phyloP scores from a whole-genome alignment of 169 alveolate species.

The Babesia microti region DNA sequence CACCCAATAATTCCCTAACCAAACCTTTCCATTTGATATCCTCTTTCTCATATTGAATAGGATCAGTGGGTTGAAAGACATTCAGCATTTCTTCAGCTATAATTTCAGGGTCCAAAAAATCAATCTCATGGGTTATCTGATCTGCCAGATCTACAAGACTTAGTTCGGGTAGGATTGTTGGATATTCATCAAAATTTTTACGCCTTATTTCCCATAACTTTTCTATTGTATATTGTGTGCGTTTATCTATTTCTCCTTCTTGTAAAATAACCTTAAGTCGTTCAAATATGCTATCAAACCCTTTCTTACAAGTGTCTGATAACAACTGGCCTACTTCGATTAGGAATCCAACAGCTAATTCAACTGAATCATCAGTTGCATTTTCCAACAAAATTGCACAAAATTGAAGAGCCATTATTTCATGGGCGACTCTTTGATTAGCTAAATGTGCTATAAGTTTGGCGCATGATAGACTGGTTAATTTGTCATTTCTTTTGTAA shows the following conservation, averaged over 20 bases:
- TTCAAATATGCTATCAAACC: constrained; percentile 87
- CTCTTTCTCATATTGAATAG: constrained; percentile 77
- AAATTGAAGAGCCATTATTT: constrained; percentile 85
- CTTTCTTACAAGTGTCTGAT: constrained; percentile 81
- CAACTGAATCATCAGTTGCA: constrained; percentile 94
- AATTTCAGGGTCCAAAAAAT: constrained; percentile 78
- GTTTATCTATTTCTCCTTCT: constrained; percentile 86
- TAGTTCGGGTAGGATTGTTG: constrained; percentile 76
- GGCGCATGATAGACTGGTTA: constrained; percentile 85
- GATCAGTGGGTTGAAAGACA: constrained; percentile 79
- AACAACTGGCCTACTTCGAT: constrained; percentile 89
- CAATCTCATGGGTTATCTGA: constrained; percentile 90
- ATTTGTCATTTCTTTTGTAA: constrained; percentile 81
- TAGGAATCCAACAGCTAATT: constrained; percentile 80
- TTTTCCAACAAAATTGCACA: constrained; percentile 82
- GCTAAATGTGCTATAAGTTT: constrained; percentile 94
- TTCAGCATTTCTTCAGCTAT: constrained; percentile 86
- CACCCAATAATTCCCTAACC: constrained; percentile 77
- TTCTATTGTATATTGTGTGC: constrained; percentile 93
- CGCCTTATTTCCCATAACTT: constrained; percentile 84
- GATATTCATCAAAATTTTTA: constrained; percentile 74
- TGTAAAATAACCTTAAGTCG: constrained; percentile 88
- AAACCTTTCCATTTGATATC: constrained; percentile 84
- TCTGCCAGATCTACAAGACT: constrained; percentile 94
- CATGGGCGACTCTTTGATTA: constrained; percentile 79